These are phyloP conservation scores for Tetragonia tetragonoides DNA, from an alignment of 148 eudicot species.

Conservation along the genomic window DNA sequence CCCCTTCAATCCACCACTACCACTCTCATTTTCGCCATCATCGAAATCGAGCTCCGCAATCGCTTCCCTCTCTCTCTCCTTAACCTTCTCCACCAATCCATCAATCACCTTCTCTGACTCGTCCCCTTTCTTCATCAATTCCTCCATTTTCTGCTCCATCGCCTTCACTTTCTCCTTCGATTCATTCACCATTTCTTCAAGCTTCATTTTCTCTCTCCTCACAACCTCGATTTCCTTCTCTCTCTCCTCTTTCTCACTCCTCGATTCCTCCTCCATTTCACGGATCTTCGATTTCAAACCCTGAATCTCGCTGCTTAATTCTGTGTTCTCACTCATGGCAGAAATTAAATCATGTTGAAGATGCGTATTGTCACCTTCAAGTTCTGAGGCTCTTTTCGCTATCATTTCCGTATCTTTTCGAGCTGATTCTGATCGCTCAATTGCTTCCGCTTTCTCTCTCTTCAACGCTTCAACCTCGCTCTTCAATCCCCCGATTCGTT, in stretches of 20 bases:
- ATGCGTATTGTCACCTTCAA: conserved; percentile 25
- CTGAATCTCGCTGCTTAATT: conserved; percentile 17
- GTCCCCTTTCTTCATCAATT: conserved; percentile 16
- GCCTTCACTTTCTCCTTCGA: conserved; percentile 25
- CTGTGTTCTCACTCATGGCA: conserved; percentile 16
- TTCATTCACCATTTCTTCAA: conserved; percentile 13
- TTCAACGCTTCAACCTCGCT: conserved; percentile 21
- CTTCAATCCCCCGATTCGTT: not conserved
- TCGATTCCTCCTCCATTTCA: conserved; percentile 12
- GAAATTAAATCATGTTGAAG: conserved; percentile 28
- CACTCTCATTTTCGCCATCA: not conserved
- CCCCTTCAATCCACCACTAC: not conserved
- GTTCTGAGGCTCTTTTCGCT: conserved; percentile 32
- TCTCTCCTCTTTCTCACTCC: not conserved
- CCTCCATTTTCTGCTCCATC: conserved; percentile 30
- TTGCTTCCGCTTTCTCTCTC: conserved; percentile 9
- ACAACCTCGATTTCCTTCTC: not conserved
- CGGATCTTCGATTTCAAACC: conserved; percentile 16
- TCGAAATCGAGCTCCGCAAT: not conserved
- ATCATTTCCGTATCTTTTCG: conserved; percentile 23
- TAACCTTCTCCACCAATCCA: conserved; percentile 28
- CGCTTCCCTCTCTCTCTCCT: conserved; percentile 11
- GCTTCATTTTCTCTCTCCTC: conserved; percentile 23
- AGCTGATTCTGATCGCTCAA: not conserved
- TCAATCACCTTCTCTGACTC: conserved; percentile 25